phyloP scores from a whole-genome alignment of 352 stramenopile species.

The Phytophthora uliginosa region DNA sequence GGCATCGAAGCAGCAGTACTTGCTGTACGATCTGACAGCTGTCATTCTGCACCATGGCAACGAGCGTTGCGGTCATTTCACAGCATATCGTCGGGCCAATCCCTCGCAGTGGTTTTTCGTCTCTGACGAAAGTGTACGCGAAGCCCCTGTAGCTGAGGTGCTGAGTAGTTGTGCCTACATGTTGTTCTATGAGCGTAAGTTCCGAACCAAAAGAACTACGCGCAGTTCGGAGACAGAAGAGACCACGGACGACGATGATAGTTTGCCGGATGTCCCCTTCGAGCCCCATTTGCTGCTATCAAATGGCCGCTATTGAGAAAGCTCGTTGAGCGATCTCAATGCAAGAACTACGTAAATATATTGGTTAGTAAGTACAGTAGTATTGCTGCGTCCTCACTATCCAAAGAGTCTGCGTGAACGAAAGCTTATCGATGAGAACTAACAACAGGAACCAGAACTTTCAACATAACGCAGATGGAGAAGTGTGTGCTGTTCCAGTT shows the following conservation, averaged over 20 bases:
- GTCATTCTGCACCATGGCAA: slow-evolving; percentile 92
- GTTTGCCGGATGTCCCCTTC: slow-evolving; percentile 60
- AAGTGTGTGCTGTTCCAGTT: slow-evolving; percentile 9
- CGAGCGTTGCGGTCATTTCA: slow-evolving; percentile 88
- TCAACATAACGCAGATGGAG: not conserved
- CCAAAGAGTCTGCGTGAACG: not conserved
- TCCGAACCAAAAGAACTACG: slow-evolving; percentile 46
- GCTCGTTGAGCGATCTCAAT: not conserved
- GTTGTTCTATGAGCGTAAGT: slow-evolving; percentile 92
- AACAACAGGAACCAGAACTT: not conserved
- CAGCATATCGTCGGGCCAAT: slow-evolving; percentile 72
- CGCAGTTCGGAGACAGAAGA: slow-evolving; percentile 46
- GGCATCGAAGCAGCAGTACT: slow-evolving; percentile 42
- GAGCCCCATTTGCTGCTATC: slow-evolving; percentile 48
- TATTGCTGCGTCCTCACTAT: slow-evolving; percentile 30
- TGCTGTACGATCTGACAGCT: slow-evolving; percentile 80
- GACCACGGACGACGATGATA: slow-evolving; percentile 55
- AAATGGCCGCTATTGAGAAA: slow-evolving; percentile 35
- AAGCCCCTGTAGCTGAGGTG: slow-evolving; percentile 69
- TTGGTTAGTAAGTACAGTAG: slow-evolving; percentile 24
- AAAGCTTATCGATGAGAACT: not conserved
- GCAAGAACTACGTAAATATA: slow-evolving; percentile 37
- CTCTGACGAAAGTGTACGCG: slow-evolving; percentile 83
- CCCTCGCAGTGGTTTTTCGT: slow-evolving; percentile 86
- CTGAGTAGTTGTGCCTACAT: slow-evolving; percentile 88